Evolutionary conservation across 768 basidiomycete genomes (phyloP).

Genomic region (Boletus insuetus): DNA sequence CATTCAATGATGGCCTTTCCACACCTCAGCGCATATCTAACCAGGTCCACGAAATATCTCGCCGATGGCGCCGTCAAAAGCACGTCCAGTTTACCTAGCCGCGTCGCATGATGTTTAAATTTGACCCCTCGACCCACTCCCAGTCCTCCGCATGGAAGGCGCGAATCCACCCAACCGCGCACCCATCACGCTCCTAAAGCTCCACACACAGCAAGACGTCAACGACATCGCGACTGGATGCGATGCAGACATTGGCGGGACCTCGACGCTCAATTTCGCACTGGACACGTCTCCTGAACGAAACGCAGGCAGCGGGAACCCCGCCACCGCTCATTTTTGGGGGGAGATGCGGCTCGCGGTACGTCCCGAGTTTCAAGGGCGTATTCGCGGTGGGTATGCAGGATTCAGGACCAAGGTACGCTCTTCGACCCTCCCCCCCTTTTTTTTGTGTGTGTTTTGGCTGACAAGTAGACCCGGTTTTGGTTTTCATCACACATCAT

Average conservation of each 20-base stretch:
- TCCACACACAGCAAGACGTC: constrained; percentile 60
- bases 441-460: no score
- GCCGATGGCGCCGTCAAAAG: constrained; percentile 42
- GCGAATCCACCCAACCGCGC: constrained; percentile 57
- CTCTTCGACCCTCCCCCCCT: no score
- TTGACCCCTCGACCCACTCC: constrained; percentile 6
- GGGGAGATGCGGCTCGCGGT: constrained; percentile 76
- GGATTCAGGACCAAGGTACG: constrained; percentile 84
- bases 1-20: constrained; percentile 27
- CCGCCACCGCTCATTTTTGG: constrained; percentile 69
- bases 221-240: constrained; percentile 73
- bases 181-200: constrained; percentile 63
- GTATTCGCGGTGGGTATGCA: constrained; percentile 83
- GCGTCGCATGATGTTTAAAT: neutral
- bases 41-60: constrained; percentile 38
- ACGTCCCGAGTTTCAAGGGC: constrained; percentile 59
- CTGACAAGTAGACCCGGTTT: no score
- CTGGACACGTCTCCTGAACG: constrained; percentile 53
- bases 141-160: constrained; percentile 77
- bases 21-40: constrained; percentile 32
- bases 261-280: constrained; percentile 74
- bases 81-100: constrained; percentile 25
- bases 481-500: no score
- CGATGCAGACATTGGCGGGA: constrained; percentile 87
- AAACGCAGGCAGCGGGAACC: constrained; percentile 43